Evolutionary conservation across 768 basidiomycete genomes (phyloP).

Genomic region (Leccinum arenicola): DNA sequence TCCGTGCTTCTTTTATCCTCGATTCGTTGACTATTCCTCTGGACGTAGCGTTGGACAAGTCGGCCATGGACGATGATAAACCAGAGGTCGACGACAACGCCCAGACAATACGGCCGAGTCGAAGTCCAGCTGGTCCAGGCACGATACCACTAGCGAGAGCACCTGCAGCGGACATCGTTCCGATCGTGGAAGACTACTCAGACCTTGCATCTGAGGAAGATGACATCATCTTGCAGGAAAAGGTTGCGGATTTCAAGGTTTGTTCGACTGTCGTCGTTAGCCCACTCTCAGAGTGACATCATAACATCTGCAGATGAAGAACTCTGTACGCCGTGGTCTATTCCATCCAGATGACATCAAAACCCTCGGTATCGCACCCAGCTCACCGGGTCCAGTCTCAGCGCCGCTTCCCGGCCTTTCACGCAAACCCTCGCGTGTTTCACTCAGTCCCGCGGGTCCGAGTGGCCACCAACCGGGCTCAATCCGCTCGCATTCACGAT

Average conservation of each 20-base stretch:
- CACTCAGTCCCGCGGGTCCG: constrained; percentile 43
- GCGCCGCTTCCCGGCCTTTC: constrained; percentile 61
- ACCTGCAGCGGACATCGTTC: constrained; percentile 57
- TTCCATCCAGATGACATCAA: constrained; percentile 92
- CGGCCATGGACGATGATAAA: constrained; percentile 53
- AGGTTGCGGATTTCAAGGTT: constrained; percentile 84
- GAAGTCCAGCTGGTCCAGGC: constrained; percentile 58
- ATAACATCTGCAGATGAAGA: constrained; percentile 53
- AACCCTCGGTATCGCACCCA: constrained; percentile 55
- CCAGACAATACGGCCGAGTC: constrained; percentile 73
- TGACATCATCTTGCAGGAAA: constrained; percentile 64
- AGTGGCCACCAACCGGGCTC: constrained; percentile 28
- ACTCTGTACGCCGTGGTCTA: constrained; percentile 66
- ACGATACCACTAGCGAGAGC: constrained; percentile 56
- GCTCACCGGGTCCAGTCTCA: constrained; percentile 58
- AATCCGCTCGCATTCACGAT: constrained; percentile 49
- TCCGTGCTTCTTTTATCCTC: neutral
- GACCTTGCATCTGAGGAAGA: constrained; percentile 83
- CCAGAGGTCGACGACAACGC: constrained; percentile 67
- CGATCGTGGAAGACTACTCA: constrained; percentile 89
- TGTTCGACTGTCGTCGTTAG: constrained; percentile 9
- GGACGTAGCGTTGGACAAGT: constrained; percentile 58
- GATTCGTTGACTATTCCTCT: neutral
- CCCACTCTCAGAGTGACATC: neutral
- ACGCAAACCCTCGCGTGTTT: constrained; percentile 52